These are phyloP conservation scores for Sclerotinia minor DNA, from an alignment of 2,329 filamentous ascomycete species.

Conservation along the genomic window DNA sequence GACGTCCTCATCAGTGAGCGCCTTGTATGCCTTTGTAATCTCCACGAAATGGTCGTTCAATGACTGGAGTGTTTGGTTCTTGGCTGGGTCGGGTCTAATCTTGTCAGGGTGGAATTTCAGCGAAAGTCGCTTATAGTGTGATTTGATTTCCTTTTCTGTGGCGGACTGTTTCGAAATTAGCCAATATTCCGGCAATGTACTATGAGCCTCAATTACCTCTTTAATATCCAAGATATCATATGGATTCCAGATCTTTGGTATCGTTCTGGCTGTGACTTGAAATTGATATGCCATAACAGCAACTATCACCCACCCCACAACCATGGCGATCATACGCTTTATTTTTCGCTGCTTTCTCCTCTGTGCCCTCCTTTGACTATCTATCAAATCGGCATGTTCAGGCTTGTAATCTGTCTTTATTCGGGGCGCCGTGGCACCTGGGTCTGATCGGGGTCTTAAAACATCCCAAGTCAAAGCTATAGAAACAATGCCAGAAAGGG, in stretches of 20 bases:
- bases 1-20: conserved; percentile 93
- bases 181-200: neutral
- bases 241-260: conserved; percentile 87
- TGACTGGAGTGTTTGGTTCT: conserved; percentile 84
- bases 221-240: conserved; percentile 90
- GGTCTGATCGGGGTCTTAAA: conserved; percentile 72
- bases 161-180: conserved; percentile 58
- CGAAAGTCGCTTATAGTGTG: conserved; percentile 82
- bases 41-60: conserved; percentile 91
- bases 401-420: conserved; percentile 81
- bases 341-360: conserved; percentile 86
- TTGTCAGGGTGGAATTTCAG: conserved; percentile 93
- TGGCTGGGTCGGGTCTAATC: conserved; percentile 74
- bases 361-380: conserved; percentile 78
- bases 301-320: conserved; percentile 80
- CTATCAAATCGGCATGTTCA: conserved; percentile 80
- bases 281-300: conserved; percentile 92
- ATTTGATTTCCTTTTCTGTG: conserved; percentile 88
- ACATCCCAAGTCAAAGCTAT: conserved; percentile 87
- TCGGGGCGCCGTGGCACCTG: conserved; percentile 76
- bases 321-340: conserved; percentile 76
- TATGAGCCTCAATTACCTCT: conserved; percentile 54
- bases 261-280: conserved; percentile 68
- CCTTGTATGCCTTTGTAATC: conserved; percentile 96
- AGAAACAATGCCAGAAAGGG: conserved; percentile 82